Conservation (phyloP, 768 basidiomycete genomes). For the Chlorophyllum brunneum region DNA sequence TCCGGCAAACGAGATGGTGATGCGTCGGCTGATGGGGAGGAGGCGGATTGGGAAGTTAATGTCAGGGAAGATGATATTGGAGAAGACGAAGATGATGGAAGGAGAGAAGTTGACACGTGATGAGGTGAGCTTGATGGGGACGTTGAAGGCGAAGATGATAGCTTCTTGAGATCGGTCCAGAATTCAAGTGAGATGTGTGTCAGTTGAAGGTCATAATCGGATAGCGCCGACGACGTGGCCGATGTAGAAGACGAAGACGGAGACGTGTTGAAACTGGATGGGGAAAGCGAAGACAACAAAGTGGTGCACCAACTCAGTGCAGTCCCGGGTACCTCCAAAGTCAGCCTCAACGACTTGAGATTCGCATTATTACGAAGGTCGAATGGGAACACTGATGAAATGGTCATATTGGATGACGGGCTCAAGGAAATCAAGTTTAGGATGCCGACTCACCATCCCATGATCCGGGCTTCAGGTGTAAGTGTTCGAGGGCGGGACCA, state of each 20-base stretch:
- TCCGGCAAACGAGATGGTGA: not conserved
- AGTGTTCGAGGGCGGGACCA: slow-evolving; percentile 34
- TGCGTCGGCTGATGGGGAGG: not conserved
- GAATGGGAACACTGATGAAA: slow-evolving; percentile 28
- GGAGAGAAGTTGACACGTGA: not conserved
- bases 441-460: slow-evolving; percentile 32
- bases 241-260: not conserved
- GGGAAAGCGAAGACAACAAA: slow-evolving; percentile 21
- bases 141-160: slow-evolving; percentile 16
- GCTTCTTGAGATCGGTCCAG: slow-evolving; percentile 34
- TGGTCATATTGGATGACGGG: not conserved
- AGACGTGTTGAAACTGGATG: slow-evolving; percentile 19
- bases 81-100: not conserved
- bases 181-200: slow-evolving; percentile 36
- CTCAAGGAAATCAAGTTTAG: not conserved
- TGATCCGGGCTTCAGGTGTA: slow-evolving; percentile 40
- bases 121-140: not conserved
- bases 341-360: slow-evolving; percentile 36
- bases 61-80: not conserved
- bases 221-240: slow-evolving; percentile 2
- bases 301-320: slow-evolving; percentile 35
- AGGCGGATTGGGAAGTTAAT: not conserved
- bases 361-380: slow-evolving; percentile 30
- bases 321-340: slow-evolving; percentile 34
- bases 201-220: slow-evolving; percentile 21